These are phyloP conservation scores for Domatiomyces globalis DNA, from an alignment of 2,329 filamentous ascomycete genomes.

Conservation along the genomic window DNA sequence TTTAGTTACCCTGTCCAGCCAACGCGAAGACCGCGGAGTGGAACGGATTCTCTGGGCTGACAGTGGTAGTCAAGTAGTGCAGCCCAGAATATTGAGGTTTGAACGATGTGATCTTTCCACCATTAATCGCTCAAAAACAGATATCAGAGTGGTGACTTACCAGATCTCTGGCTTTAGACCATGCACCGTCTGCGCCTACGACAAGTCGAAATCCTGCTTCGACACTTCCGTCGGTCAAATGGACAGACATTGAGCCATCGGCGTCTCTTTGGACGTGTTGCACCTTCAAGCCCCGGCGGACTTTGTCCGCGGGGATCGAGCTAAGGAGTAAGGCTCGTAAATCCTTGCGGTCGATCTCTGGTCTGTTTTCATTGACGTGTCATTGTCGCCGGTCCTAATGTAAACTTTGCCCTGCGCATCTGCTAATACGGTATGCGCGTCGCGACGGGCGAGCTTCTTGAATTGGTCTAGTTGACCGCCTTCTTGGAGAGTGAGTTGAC, in stretches of 20 bases:
- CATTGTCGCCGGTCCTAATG: slow-evolving; percentile 13
- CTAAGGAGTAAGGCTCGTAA: slow-evolving; percentile 26
- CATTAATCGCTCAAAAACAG: not conserved
- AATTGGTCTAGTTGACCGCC: slow-evolving; percentile 17
- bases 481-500: slow-evolving; percentile 16
- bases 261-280: slow-evolving; percentile 11
- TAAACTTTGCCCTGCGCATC: not conserved
- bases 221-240: slow-evolving; percentile 20
- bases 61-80: slow-evolving; percentile 19
- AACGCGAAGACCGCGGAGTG: slow-evolving; percentile 16
- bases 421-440: slow-evolving; percentile 7
- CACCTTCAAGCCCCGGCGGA: slow-evolving; percentile 24
- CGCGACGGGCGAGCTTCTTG: slow-evolving; percentile 12
- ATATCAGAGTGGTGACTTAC: slow-evolving; percentile 15
- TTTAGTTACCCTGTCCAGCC: slow-evolving; percentile 7
- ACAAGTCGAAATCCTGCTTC: slow-evolving; percentile 31
- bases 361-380: slow-evolving; percentile 17
- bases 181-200: slow-evolving; percentile 36
- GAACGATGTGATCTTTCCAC: slow-evolving; percentile 20
- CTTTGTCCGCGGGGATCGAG: slow-evolving; percentile 21
- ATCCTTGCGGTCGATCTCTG: slow-evolving; percentile 30
- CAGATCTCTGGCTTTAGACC: slow-evolving; percentile 27
- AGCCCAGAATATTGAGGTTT: slow-evolving; percentile 23
- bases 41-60: slow-evolving; percentile 19
- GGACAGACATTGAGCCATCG: slow-evolving; percentile 15